phyloP scores from a whole-genome alignment of 2,329 filamentous ascomycete species.

The Corniculantispora saksenae region DNA sequence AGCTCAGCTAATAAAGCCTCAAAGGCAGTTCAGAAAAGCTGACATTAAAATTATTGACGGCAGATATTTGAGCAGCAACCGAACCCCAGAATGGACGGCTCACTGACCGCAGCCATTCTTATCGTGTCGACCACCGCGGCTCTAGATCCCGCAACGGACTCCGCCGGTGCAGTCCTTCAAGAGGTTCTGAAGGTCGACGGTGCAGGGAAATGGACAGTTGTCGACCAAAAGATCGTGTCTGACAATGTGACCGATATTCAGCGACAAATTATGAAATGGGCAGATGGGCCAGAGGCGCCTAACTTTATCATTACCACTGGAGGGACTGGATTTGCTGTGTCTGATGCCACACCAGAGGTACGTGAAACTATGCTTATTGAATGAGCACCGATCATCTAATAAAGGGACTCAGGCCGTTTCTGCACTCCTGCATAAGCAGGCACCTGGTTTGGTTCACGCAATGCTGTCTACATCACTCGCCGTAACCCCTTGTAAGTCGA shows the following conservation, averaged over 20 bases:
- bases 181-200: conserved; percentile 69
- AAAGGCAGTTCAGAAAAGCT: background rate
- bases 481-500: conserved; percentile 80
- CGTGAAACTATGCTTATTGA: conserved; percentile 1
- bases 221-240: conserved; percentile 72
- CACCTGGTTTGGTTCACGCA: conserved; percentile 87
- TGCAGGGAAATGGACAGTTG: conserved; percentile 69
- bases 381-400: background rate
- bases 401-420: conserved; percentile 63
- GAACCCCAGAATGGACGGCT: conserved; percentile 23
- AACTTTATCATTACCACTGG: conserved; percentile 88
- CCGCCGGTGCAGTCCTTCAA: conserved; percentile 65
- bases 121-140: conserved; percentile 90
- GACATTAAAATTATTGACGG: too few relatives aligned
- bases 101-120: conserved; percentile 74
- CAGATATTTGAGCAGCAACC: background rate
- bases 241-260: conserved; percentile 79
- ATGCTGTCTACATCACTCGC: conserved; percentile 85
- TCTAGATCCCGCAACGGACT: conserved; percentile 76
- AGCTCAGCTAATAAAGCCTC: background rate
- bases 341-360: conserved; percentile 88
- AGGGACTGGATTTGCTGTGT: conserved; percentile 86
- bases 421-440: conserved; percentile 78
- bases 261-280: conserved; percentile 68
- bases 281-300: conserved; percentile 62